phyloP scores from a whole-genome alignment of 1,284 basidiomycete genomes.

The Cerioporus squamosus region DNA sequence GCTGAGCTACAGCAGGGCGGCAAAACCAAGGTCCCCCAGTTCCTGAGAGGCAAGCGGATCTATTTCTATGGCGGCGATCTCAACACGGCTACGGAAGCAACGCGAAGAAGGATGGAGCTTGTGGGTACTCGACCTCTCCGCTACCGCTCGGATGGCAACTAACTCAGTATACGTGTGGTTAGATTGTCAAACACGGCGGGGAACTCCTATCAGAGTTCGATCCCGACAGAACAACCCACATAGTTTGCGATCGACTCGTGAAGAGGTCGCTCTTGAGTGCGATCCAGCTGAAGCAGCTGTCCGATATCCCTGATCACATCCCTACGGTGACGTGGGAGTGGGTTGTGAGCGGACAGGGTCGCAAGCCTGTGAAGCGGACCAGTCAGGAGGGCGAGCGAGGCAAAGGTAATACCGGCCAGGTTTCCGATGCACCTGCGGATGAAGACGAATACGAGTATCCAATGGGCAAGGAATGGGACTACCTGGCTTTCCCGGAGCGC shows the following conservation, averaged over 20 bases:
- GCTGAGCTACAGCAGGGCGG: constrained; percentile 14
- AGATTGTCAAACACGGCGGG: constrained; percentile 66
- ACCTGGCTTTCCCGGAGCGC: constrained; percentile 51
- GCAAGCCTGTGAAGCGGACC: constrained; percentile 3
- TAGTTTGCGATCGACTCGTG: constrained; percentile 53
- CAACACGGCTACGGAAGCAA: constrained; percentile 50
- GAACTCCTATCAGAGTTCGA: constrained; percentile 59
- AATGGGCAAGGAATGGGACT: constrained; percentile 43
- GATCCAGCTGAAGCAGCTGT: constrained; percentile 49
- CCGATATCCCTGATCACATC: constrained; percentile 62
- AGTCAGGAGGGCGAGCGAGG: not conserved
- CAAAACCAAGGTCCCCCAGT: constrained; percentile 29
- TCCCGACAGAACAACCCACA: constrained; percentile 58
- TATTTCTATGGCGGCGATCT: constrained; percentile 65
- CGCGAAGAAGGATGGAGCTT: constrained; percentile 60
- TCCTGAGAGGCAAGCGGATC: constrained; percentile 53
- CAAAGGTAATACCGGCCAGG: not conserved
- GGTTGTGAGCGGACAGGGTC: constrained; percentile 40
- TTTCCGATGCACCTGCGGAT: constrained; percentile 19
- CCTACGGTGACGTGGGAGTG: constrained; percentile 68
- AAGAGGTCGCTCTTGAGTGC: constrained; percentile 40
- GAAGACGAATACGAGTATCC: constrained; percentile 34
- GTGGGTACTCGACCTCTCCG: constrained; percentile 41
- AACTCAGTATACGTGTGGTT: not conserved
- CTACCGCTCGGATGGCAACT: too few relatives aligned